These are phyloP conservation scores for Inonotus obliquus DNA, from an alignment of 1,284 basidiomycete genomes.

Conservation along the genomic window DNA sequence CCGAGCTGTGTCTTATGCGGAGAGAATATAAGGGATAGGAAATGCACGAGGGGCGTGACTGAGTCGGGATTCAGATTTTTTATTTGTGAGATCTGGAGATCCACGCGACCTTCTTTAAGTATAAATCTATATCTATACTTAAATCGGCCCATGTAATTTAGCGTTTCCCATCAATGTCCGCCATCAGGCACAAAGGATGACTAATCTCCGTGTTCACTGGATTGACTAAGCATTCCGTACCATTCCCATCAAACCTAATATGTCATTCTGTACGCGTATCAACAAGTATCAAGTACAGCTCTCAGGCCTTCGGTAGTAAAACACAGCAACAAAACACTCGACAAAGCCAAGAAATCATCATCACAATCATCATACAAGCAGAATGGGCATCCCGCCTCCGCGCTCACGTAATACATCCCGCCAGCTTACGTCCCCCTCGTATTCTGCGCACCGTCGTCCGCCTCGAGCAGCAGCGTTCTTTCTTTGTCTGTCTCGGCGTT, in stretches of 20 bases:
- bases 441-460: slow-evolving; percentile 28
- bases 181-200: neutral
- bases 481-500: slow-evolving; percentile 20
- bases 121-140: neutral
- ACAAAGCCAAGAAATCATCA: neutral
- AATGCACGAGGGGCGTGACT: neutral
- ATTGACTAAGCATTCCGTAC: neutral
- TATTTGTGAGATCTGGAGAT: slow-evolving; percentile 1
- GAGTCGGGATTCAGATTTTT: slow-evolving; percentile 5
- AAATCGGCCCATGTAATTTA: slow-evolving; percentile 8
- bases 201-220: neutral
- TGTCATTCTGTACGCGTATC: neutral
- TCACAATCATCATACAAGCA: slow-evolving; percentile 48
- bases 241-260: slow-evolving; percentile 1
- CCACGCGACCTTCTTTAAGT: no score
- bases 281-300: neutral
- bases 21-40: neutral
- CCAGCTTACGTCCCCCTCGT: slow-evolving; percentile 46
- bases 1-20: slow-evolving; percentile 7
- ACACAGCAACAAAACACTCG: neutral
- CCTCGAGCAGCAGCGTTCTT: slow-evolving; percentile 23
- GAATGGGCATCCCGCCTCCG: slow-evolving; percentile 33
- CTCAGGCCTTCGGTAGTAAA: neutral
- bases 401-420: slow-evolving; percentile 45
- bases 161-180: slow-evolving; percentile 9